Percentiles rank a stretch among this genome's conserved stretches.
Evolutionary conservation across 1,139 yeast genomes (phyloP).

Genomic region (Lodderomyces jiufengensis): DNA sequence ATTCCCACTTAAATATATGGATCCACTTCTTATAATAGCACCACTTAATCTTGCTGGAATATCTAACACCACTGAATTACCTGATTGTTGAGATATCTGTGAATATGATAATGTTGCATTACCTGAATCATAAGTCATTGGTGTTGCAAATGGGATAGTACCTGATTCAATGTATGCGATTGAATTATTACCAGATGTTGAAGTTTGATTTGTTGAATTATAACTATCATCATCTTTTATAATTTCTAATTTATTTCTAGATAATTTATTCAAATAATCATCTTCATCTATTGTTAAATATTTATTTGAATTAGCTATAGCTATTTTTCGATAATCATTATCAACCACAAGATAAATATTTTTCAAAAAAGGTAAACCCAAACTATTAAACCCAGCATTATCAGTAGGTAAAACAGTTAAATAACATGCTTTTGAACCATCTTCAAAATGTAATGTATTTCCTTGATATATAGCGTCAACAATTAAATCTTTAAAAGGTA

Average conservation of each 20-base stretch:
- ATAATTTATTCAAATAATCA: neutral
- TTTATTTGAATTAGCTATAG: slow-evolving; percentile 33
- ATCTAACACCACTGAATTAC: slow-evolving; percentile 16
- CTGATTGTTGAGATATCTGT: slow-evolving; percentile 12
- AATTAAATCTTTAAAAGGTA: slow-evolving; percentile 54
- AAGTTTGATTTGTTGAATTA: neutral
- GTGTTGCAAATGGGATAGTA: slow-evolving; percentile 38
- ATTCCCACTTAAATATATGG: slow-evolving; percentile 23
- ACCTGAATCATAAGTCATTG: slow-evolving; percentile 3
- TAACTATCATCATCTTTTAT: neutral
- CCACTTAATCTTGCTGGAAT: slow-evolving; percentile 39
- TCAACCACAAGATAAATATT: slow-evolving; percentile 65
- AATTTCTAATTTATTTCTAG: neutral
- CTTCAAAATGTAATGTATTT: slow-evolving; percentile 41
- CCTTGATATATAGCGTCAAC: slow-evolving; percentile 32
- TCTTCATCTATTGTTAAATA: slow-evolving; percentile 8
- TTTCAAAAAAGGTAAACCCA: slow-evolving; percentile 62
- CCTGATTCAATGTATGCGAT: slow-evolving; percentile 29
- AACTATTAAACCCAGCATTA: slow-evolving; percentile 47
- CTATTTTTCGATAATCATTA: slow-evolving; percentile 55
- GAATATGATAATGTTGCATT: slow-evolving; percentile 13
- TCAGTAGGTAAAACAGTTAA: slow-evolving; percentile 53
- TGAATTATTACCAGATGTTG: slow-evolving; percentile 15
- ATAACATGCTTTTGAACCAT: slow-evolving; percentile 60
- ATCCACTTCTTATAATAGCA: slow-evolving; percentile 29